phyloP scores from a whole-genome alignment of 768 basidiomycete species.

The Boletellus ananiceps region DNA sequence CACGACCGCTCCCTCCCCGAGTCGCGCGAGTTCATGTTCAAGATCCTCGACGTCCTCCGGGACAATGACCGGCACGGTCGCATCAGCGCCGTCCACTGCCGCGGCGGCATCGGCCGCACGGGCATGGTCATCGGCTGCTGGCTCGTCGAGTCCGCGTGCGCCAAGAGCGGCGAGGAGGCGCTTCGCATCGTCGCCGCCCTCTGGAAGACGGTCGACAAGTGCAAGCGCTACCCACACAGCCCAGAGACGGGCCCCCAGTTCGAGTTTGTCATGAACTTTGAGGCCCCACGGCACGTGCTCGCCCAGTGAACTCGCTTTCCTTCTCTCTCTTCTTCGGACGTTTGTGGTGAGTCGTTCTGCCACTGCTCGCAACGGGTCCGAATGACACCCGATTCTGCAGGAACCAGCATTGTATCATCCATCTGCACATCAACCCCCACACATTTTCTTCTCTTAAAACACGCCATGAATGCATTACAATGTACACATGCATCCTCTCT shows the following conservation, averaged over 20 bases:
- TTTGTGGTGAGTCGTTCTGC: conserved; percentile 5
- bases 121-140: conserved; percentile 67
- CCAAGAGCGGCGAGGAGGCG: conserved; percentile 60
- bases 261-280: conserved; percentile 66
- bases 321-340: background rate
- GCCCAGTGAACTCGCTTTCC: conserved; percentile 3
- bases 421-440: too few relatives aligned
- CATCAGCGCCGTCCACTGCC: conserved; percentile 71
- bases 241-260: conserved; percentile 79
- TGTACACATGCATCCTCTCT: conserved; percentile 23
- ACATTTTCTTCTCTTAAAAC: background rate
- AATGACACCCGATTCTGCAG: too few relatives aligned
- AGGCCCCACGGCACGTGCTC: conserved; percentile 21
- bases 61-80: conserved; percentile 58
- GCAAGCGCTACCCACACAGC: conserved; percentile 66
- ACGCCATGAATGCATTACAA: conserved; percentile 22
- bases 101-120: conserved; percentile 71
- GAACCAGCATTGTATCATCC: too few relatives aligned
- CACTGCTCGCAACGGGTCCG: too few relatives aligned
- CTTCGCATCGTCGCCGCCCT: conserved; percentile 58
- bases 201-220: conserved; percentile 78
- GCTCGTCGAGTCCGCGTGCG: conserved; percentile 64
- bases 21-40: conserved; percentile 53
- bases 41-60: conserved; percentile 52
- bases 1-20: conserved; percentile 66